phyloP scores from a whole-genome alignment of 2,329 filamentous ascomycete species.

The Aaosphaeria pasadenensis region DNA sequence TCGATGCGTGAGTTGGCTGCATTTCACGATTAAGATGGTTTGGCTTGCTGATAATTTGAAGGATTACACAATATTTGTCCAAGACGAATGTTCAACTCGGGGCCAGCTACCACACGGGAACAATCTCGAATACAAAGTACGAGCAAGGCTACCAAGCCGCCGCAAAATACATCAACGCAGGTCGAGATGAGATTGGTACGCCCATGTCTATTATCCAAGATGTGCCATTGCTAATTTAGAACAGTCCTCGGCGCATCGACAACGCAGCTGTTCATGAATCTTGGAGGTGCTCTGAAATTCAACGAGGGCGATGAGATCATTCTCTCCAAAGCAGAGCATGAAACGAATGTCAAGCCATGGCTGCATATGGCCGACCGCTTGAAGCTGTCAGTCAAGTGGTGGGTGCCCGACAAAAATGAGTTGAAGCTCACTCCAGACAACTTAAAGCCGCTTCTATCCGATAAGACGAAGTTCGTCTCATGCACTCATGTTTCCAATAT shows the following conservation, averaged over 20 bases:
- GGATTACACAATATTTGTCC: constrained; percentile 64
- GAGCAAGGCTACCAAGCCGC: constrained; percentile 60
- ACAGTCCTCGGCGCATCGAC: constrained; percentile 69
- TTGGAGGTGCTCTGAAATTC: constrained; percentile 41
- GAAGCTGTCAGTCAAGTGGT: constrained; percentile 67
- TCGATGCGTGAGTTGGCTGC: constrained; percentile 54
- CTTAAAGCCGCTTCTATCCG: constrained; percentile 58
- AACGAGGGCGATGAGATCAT: constrained; percentile 61
- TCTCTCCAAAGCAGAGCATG: constrained; percentile 70
- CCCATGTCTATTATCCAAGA: neutral
- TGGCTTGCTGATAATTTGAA: constrained; percentile 2
- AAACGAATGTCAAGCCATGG: constrained; percentile 76
- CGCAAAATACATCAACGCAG: constrained; percentile 69
- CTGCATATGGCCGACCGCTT: constrained; percentile 62
- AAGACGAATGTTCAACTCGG: constrained; percentile 74
- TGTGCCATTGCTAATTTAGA: neutral
- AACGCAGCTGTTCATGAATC: constrained; percentile 73
- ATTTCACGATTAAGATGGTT: neutral
- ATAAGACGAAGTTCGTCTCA: constrained; percentile 66
- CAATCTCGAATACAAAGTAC: constrained; percentile 59
- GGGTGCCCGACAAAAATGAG: constrained; percentile 50
- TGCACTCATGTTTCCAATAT: constrained; percentile 75
- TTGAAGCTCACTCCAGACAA: constrained; percentile 59
- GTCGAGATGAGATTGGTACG: constrained; percentile 62
- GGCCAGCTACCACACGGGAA: constrained; percentile 62